phyloP scores from a whole-genome alignment of 2,329 filamentous ascomycete genomes.

The Ascochyta rabiei region DNA sequence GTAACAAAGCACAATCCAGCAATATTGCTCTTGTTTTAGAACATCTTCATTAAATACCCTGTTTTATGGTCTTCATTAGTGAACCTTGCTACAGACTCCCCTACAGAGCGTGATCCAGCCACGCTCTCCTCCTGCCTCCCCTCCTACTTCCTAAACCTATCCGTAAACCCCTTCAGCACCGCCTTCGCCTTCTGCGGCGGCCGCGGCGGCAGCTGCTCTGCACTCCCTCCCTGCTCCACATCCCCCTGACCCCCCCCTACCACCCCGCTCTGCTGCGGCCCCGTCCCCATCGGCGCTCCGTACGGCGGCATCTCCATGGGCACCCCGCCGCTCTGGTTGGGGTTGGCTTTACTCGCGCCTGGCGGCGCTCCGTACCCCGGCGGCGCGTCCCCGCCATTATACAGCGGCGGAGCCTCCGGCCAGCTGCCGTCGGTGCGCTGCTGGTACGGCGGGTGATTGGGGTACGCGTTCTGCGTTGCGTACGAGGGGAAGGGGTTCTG shows the following conservation, averaged over 20 bases:
- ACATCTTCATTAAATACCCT: too few relatives aligned
- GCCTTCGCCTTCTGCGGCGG: slow-evolving; percentile 41
- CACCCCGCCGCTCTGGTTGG: slow-evolving; percentile 27
- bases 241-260: slow-evolving; percentile 25
- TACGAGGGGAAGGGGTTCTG: slow-evolving; percentile 51
- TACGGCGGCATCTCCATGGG: slow-evolving; percentile 39
- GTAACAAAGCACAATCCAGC: too few relatives aligned
- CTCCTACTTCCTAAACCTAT: slow-evolving; percentile 35
- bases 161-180: slow-evolving; percentile 36
- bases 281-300: slow-evolving; percentile 19
- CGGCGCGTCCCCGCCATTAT: slow-evolving; percentile 42
- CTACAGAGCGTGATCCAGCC: slow-evolving; percentile 38
- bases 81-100: too few relatives aligned
- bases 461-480: slow-evolving; percentile 32
- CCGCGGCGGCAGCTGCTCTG: slow-evolving; percentile 31
- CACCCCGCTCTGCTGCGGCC: slow-evolving; percentile 39
- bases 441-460: slow-evolving; percentile 22
- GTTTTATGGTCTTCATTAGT: too few relatives aligned
- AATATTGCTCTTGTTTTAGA: too few relatives aligned
- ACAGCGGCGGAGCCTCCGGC: slow-evolving; percentile 43
- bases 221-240: slow-evolving; percentile 18
- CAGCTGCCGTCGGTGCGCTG: slow-evolving; percentile 39
- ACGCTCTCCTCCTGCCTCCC: slow-evolving; percentile 11
- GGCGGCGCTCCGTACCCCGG: slow-evolving; percentile 43
- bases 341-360: slow-evolving; percentile 38